Base-by-base conservation (phyloP, 108 stramenopile genomes). In the Chaetoceros tenuissimus region DNA sequence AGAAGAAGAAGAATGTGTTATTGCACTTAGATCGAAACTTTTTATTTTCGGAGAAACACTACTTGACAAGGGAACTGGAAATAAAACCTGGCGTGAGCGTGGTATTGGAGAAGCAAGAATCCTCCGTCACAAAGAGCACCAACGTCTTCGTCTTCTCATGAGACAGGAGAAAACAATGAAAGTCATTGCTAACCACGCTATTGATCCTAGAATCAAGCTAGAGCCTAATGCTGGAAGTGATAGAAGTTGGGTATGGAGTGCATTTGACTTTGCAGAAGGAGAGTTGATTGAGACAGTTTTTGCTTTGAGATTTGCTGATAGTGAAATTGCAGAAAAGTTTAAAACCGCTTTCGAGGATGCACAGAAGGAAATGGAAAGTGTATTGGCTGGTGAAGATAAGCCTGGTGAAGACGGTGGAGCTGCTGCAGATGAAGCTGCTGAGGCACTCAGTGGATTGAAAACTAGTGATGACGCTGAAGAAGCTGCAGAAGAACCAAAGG, bases 151-250 rank as follows among this genome's bases (percentile, higher is more conserved):
- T 28, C 61, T 97, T 20, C 79, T 99, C 43, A 98, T 99, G 99
- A 79, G 99, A 43, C 97, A 98, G 67, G 99, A 99, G 73, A 99
- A 99, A 69, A 99, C 97, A 3, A 96, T 98, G 95, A 99, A 99
- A 73, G 83, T 99, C 47, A 97, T 98, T 79, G 81, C 72, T 64
- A 99, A 99, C 68, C 97, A 98, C 67, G 88, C 94, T 28, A 60
- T 96, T 2, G 97, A 97, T 82, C 97, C 99, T 1, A 78, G 96
- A 25, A 97, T 98, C 68, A 78, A 78, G 53, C 67, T 99, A 48
- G 85, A 91, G 72, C 93, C 99, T 51, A 97, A 99, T 72, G 94
- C 79, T 0, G 96, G 96, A 24, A 69, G 60, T 24, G 99, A 99
- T 64, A 72, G 97, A 45, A 89, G 90, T 8, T 98, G 97, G 97